Conservation (phyloP, 495 filamentous ascomycete genomes). For the Penicillium herquei region DNA sequence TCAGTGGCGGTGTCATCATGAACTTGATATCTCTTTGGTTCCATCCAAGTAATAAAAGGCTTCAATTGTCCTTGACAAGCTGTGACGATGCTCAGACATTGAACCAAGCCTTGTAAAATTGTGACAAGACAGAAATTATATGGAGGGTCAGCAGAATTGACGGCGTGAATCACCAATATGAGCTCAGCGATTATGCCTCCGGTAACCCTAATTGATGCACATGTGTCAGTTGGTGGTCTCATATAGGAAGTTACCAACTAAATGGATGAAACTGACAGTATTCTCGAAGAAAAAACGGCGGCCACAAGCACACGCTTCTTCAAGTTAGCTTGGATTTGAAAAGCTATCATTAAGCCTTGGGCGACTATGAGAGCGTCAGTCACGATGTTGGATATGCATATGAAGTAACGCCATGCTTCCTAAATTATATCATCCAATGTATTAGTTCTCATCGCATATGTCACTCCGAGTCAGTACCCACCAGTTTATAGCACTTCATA, state of each 20-base stretch:
- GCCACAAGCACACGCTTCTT: constrained; percentile 21
- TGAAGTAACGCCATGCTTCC: constrained; percentile 24
- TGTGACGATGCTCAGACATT: constrained; percentile 23
- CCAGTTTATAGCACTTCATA: constrained; percentile 18
- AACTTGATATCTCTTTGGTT: not conserved
- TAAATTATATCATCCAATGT: constrained; percentile 3
- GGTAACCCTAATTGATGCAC: constrained; percentile 13
- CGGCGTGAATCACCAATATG: constrained; percentile 5
- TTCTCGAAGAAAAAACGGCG: constrained; percentile 21
- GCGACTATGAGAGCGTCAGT: constrained; percentile 25
- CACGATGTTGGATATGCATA: constrained; percentile 17
- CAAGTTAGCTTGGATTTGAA: constrained; percentile 19
- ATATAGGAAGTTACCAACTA: not conserved
- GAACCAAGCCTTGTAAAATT: constrained; percentile 16
- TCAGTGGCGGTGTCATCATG: too few species aligned
- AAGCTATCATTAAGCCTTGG: constrained; percentile 23
- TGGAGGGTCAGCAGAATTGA: constrained; percentile 16
- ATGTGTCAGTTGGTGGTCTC: not conserved
- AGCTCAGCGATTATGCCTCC: constrained; percentile 16
- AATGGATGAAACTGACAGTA: constrained; percentile 16
- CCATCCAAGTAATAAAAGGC: constrained; percentile 24
- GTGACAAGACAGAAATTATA: constrained; percentile 20
- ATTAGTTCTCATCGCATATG: constrained; percentile 8
- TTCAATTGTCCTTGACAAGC: constrained; percentile 29
- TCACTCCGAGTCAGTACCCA: not conserved